phyloP scores from a whole-genome alignment of 345 rosid species.

The Heritiera fomes region DNA sequence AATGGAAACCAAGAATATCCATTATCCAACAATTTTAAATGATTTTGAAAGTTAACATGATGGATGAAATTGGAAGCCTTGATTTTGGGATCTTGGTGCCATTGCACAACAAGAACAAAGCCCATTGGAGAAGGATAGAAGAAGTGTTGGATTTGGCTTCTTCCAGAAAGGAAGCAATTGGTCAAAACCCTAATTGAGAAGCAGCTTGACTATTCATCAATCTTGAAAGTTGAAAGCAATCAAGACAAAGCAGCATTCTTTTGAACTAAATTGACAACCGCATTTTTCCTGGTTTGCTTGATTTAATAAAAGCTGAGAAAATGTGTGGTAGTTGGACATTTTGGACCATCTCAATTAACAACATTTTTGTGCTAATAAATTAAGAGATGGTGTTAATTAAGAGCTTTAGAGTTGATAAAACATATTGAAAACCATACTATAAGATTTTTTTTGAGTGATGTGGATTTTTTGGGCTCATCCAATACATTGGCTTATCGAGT shows the following conservation, averaged over 20 bases:
- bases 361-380: no score
- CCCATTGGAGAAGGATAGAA: neutral
- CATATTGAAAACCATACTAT: no score
- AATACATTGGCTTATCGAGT: no score
- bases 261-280: neutral
- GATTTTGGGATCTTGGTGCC: neutral
- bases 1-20: neutral
- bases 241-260: constrained; percentile 23
- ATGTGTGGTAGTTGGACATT: neutral
- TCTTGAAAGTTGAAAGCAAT: neutral
- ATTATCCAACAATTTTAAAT: neutral
- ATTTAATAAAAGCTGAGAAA: neutral
- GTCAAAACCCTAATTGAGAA: constrained; percentile 16
- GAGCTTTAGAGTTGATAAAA: no score
- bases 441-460: no score
- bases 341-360: neutral
- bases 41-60: neutral
- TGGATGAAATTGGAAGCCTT: neutral
- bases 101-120: neutral
- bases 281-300: neutral
- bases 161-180: neutral
- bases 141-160: constrained; percentile 16
- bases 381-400: no score
- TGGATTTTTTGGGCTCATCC: no score
- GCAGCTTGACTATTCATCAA: neutral